Evolutionary conservation across 306 rosid species (phyloP).

Genomic region (Rubus idaeus): DNA sequence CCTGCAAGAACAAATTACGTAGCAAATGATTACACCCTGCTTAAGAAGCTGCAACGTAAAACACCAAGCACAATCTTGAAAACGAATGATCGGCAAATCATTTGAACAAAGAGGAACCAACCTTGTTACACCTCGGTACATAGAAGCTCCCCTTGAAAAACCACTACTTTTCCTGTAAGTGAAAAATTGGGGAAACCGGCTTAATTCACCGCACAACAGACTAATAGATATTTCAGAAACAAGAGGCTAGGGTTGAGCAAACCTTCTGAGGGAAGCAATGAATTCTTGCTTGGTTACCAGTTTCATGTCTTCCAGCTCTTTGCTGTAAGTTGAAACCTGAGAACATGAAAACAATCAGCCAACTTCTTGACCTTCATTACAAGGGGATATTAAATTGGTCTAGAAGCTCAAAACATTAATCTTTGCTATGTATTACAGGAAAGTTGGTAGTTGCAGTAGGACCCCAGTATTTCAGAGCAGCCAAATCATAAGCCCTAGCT

Average conservation of each 20-base stretch:
- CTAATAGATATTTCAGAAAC: neutral
- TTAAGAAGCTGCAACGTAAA: neutral
- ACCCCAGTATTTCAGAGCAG: slow-evolving; percentile 98
- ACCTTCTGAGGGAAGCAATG: slow-evolving; percentile 94
- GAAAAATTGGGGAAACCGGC: neutral
- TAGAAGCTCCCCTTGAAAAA: slow-evolving; percentile 93
- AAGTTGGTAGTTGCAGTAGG: slow-evolving; percentile 90
- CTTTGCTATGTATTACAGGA: slow-evolving; percentile 51
- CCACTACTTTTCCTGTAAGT: slow-evolving; percentile 90
- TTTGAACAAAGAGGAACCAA: slow-evolving; percentile 15
- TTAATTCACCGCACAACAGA: neutral
- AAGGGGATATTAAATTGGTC: neutral
- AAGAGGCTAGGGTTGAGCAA: neutral
- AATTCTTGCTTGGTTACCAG: slow-evolving; percentile 89
- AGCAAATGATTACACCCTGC: neutral
- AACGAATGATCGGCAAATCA: neutral
- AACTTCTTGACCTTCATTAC: neutral
- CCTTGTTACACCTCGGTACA: slow-evolving; percentile 96
- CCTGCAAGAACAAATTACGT: slow-evolving; percentile 34
- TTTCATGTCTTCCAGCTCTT: slow-evolving; percentile 92
- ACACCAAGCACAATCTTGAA: neutral
- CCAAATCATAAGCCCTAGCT: slow-evolving; percentile 97
- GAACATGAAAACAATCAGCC: neutral
- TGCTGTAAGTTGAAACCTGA: slow-evolving; percentile 68
- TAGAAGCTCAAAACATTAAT: neutral